phyloP scores from a whole-genome alignment of 345 rosid species.

The Brassica nigra region DNA sequence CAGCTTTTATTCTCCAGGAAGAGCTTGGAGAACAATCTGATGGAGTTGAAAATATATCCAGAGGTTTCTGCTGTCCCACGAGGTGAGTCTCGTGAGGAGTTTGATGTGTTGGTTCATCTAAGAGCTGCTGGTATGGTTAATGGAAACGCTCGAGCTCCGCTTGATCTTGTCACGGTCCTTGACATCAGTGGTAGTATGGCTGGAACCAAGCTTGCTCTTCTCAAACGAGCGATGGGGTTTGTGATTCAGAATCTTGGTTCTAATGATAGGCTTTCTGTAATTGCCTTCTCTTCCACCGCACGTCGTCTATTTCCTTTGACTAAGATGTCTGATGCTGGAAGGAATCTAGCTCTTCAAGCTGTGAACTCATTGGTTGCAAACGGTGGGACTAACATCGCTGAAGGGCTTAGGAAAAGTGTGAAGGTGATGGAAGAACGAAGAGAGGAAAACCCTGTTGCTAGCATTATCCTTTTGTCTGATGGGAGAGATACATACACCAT shows the following conservation, averaged over 20 bases:
- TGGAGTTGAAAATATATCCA: slow-evolving; percentile 65
- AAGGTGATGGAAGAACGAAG: slow-evolving; percentile 86
- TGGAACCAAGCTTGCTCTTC: slow-evolving; percentile 90
- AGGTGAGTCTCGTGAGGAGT: slow-evolving; percentile 54
- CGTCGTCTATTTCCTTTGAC: slow-evolving; percentile 84
- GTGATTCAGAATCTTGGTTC: slow-evolving; percentile 94
- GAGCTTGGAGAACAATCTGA: slow-evolving; percentile 41
- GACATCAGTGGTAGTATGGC: slow-evolving; percentile 99
- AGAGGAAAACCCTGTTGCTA: slow-evolving; percentile 83
- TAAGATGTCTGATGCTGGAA: slow-evolving; percentile 76
- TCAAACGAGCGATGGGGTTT: slow-evolving; percentile 98
- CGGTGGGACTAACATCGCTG: slow-evolving; percentile 97
- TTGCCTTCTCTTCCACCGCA: slow-evolving; percentile 95
- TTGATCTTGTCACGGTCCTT: slow-evolving; percentile 91
- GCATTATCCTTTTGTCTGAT: slow-evolving; percentile 86
- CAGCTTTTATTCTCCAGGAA: slow-evolving; percentile 47
- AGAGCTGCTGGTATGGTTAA: slow-evolving; percentile 60
- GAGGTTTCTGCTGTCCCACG: slow-evolving; percentile 72
- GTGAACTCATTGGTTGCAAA: slow-evolving; percentile 87
- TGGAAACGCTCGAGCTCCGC: slow-evolving; percentile 59
- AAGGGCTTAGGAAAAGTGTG: slow-evolving; percentile 89
- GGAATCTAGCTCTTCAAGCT: slow-evolving; percentile 80
- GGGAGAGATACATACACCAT: slow-evolving; percentile 86
- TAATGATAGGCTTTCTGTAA: slow-evolving; percentile 89
- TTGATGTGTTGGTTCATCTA: slow-evolving; percentile 76